phyloP scores from a whole-genome alignment of 2,329 filamentous ascomycete species.

The Colletotrichum acutatum region DNA sequence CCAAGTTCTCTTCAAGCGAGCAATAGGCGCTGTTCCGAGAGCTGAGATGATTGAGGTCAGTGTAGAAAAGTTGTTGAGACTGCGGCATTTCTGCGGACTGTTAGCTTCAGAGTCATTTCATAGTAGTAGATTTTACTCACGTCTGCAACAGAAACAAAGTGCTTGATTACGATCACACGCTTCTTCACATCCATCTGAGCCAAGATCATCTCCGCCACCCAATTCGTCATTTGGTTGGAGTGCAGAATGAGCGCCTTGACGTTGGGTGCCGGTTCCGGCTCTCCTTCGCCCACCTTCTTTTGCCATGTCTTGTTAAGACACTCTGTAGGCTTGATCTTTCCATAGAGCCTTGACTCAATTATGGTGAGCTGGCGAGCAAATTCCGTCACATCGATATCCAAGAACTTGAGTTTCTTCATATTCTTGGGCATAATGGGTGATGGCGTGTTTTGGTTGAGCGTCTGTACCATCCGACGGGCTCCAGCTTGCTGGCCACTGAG shows the following conservation, averaged over 20 bases:
- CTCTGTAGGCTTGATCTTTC: slow-evolving; percentile 95
- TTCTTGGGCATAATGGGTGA: slow-evolving; percentile 96
- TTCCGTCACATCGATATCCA: slow-evolving; percentile 95
- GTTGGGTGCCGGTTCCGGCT: slow-evolving; percentile 88
- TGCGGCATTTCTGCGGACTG: slow-evolving; percentile 82
- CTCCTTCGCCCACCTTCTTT: slow-evolving; percentile 87
- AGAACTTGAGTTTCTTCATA: slow-evolving; percentile 99
- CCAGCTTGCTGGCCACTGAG: slow-evolving; percentile 88
- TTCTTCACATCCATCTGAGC: slow-evolving; percentile 95
- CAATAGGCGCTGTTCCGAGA: slow-evolving; percentile 92
- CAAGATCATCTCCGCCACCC: slow-evolving; percentile 99
- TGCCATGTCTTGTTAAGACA: slow-evolving; percentile 99
- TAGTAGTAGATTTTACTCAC: slow-evolving; percentile 64
- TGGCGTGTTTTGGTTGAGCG: slow-evolving; percentile 83
- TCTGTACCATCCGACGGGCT: slow-evolving; percentile 87
- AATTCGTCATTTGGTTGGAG: slow-evolving; percentile 98
- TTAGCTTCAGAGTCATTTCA: slow-evolving; percentile 39
- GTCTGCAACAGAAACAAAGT: slow-evolving; percentile 96
- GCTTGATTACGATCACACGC: slow-evolving; percentile 96
- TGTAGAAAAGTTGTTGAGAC: slow-evolving; percentile 96
- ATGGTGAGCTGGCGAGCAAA: slow-evolving; percentile 98
- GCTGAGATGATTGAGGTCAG: slow-evolving; percentile 98
- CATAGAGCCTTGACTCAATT: slow-evolving; percentile 93
- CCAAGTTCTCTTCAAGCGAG: slow-evolving; percentile 94
- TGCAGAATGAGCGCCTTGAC: slow-evolving; percentile 97